These are phyloP conservation scores for Cercophora samala DNA, from an alignment of 495 filamentous ascomycete genomes.

Conservation along the genomic window DNA sequence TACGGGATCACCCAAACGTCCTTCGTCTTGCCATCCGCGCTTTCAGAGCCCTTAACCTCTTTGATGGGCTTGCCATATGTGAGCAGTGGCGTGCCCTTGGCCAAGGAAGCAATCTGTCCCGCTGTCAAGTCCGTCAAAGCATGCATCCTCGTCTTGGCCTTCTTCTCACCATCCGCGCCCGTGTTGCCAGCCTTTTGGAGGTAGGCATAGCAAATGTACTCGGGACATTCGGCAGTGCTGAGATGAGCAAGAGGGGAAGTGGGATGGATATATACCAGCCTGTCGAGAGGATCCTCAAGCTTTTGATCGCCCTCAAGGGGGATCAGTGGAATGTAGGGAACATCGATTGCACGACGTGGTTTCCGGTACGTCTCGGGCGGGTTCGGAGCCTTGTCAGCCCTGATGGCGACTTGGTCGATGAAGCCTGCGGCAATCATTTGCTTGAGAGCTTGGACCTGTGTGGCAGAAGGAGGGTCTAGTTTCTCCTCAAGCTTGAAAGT, in stretches of 20 bases:
- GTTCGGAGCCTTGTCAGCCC: constrained; percentile 74
- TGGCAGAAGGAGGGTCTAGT: constrained; percentile 65
- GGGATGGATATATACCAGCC: constrained; percentile 77
- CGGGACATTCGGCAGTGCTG: constrained; percentile 66
- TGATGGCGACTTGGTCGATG: constrained; percentile 92
- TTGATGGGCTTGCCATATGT: constrained; percentile 88
- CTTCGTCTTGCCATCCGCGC: constrained; percentile 55
- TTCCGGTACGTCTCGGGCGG: constrained; percentile 68
- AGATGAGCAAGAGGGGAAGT: constrained; percentile 71
- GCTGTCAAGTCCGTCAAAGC: constrained; percentile 74
- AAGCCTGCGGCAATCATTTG: constrained; percentile 91
- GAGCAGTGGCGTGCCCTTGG: constrained; percentile 81
- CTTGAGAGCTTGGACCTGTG: constrained; percentile 76
- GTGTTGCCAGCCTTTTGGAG: constrained; percentile 66
- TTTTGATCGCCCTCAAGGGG: constrained; percentile 52
- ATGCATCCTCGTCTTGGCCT: constrained; percentile 83
- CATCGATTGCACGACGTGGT: constrained; percentile 77
- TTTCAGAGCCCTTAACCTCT: constrained; percentile 46
- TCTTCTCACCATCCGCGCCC: constrained; percentile 44
- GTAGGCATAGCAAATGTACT: constrained; percentile 83
- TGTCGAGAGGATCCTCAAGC: constrained; percentile 42
- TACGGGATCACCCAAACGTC: constrained; percentile 81
- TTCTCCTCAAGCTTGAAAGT: constrained; percentile 54
- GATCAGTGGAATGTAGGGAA: constrained; percentile 86
- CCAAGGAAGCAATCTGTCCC: constrained; percentile 71